Percentiles rank a stretch among this genome's conserved stretches.
These are phyloP conservation scores for Wickerhamomyces sp. DNA, from an alignment of 1,139 yeast species.

Conservation along the genomic window DNA sequence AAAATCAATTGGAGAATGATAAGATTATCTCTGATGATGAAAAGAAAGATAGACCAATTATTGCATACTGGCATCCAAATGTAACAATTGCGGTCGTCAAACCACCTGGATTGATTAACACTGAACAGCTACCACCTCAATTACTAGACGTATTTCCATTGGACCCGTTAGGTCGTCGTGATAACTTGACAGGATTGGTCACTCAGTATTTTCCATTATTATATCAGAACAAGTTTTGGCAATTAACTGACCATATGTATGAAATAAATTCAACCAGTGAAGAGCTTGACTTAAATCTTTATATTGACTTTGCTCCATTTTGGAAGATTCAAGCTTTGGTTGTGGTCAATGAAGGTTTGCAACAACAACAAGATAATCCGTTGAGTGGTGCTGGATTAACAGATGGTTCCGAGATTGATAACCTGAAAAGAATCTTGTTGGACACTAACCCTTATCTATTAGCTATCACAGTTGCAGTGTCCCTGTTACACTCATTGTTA, in stretches of 20 bases:
- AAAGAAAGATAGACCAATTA: conserved; percentile 17
- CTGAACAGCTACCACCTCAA: conserved; percentile 20
- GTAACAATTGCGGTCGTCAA: conserved; percentile 24
- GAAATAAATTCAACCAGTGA: conserved; percentile 27
- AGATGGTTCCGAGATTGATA: conserved; percentile 31
- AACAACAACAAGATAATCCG: conserved; percentile 24
- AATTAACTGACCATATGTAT: conserved; percentile 30
- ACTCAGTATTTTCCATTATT: conserved; percentile 31
- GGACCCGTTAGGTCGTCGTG: conserved; percentile 27
- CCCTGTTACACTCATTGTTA: conserved; percentile 32
- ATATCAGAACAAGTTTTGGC: conserved; percentile 36
- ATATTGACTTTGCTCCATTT: conserved; percentile 24
- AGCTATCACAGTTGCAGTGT: conserved; percentile 30
- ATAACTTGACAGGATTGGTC: conserved; percentile 24
- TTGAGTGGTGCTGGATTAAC: conserved; percentile 15
- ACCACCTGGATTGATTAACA: conserved; percentile 23
- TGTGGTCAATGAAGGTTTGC: conserved; percentile 27
- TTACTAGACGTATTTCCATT: conserved; percentile 21
- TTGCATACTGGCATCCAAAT: conserved; percentile 35
- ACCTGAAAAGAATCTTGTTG: conserved; percentile 31
- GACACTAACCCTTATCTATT: conserved; percentile 35
- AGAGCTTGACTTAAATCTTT: conserved; percentile 26
- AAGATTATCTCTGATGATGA: conserved; percentile 9
- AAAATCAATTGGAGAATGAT: conserved; percentile 6
- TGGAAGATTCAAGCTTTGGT: conserved; percentile 30